Conservation (phyloP, 192 early-diverging fungal species). For the Linnemannia zychae region DNA sequence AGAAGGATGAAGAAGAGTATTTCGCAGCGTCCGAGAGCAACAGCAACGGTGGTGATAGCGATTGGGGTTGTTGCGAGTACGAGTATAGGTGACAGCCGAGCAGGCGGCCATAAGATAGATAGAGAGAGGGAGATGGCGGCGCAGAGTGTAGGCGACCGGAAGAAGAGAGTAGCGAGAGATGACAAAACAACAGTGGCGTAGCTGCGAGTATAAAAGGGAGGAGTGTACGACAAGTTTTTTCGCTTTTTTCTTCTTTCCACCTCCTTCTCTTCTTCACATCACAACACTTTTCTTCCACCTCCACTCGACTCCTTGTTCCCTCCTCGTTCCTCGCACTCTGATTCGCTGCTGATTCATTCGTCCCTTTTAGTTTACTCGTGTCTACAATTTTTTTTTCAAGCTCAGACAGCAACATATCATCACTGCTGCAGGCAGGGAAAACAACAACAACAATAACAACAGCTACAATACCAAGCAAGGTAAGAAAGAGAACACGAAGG, state of each 20-base stretch:
- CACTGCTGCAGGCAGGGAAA: neutral
- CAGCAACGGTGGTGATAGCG: neutral
- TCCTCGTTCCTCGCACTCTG: neutral
- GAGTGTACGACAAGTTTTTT: neutral
- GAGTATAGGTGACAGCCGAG: neutral
- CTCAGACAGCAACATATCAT: neutral
- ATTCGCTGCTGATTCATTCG: conserved; percentile 6
- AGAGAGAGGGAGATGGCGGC: neutral
- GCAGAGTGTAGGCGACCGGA: neutral
- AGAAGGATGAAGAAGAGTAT: neutral
- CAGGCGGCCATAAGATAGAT: neutral
- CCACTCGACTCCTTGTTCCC: neutral
- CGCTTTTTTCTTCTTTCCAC: neutral
- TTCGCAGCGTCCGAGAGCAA: neutral
- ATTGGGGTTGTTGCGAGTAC: neutral
- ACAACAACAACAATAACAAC: neutral
- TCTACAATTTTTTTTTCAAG: neutral
- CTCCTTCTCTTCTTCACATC: neutral
- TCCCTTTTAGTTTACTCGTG: neutral
- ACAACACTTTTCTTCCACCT: neutral
- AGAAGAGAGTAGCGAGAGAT: neutral
- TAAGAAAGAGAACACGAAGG: no score
- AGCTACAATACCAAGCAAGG: neutral
- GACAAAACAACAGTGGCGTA: conserved; percentile 2
- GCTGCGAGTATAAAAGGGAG: neutral